Evolutionary conservation across 345 rosid genomes (phyloP).

Genomic region (Linum usitatissimum): DNA sequence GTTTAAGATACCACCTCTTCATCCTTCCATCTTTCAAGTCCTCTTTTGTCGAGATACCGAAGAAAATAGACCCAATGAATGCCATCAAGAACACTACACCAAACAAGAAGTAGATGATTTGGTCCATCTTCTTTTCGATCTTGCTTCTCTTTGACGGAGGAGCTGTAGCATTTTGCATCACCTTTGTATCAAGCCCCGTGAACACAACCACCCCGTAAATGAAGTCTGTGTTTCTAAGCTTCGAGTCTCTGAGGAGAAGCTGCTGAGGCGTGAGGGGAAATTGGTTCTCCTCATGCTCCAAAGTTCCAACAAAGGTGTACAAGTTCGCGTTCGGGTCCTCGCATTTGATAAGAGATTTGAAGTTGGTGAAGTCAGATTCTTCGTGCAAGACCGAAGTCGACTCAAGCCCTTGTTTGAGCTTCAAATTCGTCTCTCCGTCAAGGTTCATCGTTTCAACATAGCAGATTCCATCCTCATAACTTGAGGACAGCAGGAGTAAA

Average conservation of each 20-base stretch:
- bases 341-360: constrained; percentile 61
- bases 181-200: constrained; percentile 88
- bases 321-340: constrained; percentile 94
- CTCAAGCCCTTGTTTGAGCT: constrained; percentile 67
- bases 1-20: constrained; percentile 96
- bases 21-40: constrained; percentile 55
- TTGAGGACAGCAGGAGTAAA: constrained; percentile 74
- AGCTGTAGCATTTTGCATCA: constrained; percentile 77
- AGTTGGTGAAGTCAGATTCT: constrained; percentile 51
- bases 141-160: constrained; percentile 95
- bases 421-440: constrained; percentile 94
- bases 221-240: constrained; percentile 80
- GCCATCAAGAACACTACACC: constrained; percentile 52
- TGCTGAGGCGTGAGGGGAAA: constrained; percentile 76
- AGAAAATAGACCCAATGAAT: constrained; percentile 54
- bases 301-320: constrained; percentile 69
- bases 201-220: constrained; percentile 76
- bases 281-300: constrained; percentile 53
- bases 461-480: constrained; percentile 83
- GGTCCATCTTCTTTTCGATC: constrained; percentile 78
- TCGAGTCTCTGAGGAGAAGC: constrained; percentile 83
- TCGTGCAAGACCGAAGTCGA: constrained; percentile 47
- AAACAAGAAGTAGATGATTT: constrained; percentile 61
- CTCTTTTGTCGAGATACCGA: constrained; percentile 61
- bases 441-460: constrained; percentile 93